phyloP scores from a whole-genome alignment of 2,329 filamentous ascomycete species.

The Sarocladiaceae sp. region DNA sequence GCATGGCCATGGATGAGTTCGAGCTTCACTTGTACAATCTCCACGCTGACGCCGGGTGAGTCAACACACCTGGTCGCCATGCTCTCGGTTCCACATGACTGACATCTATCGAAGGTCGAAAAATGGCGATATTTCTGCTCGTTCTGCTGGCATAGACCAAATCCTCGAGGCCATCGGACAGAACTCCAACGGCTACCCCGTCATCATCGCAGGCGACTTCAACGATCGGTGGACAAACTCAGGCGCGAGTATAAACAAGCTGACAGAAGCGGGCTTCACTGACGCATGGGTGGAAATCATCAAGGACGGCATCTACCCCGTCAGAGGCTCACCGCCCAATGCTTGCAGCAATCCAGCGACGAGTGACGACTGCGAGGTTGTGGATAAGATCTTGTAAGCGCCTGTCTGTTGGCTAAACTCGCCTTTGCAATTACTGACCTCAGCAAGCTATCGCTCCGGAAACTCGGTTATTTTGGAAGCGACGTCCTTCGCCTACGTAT shows the following conservation, averaged over 20 bases:
- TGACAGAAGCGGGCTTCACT: constrained; percentile 43
- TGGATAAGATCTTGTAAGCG: constrained; percentile 55
- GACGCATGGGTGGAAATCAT: constrained; percentile 56
- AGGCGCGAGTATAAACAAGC: constrained; percentile 40
- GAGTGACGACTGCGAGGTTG: constrained; percentile 52
- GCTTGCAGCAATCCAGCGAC: constrained; percentile 53
- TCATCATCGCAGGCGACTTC: constrained; percentile 58
- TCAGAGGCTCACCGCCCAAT: constrained; percentile 24
- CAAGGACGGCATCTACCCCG: constrained; percentile 38
- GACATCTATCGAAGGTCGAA: constrained; percentile 30
- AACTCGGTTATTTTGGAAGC: constrained; percentile 39
- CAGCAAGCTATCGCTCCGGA: constrained; percentile 40
- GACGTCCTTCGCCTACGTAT: constrained; percentile 48
- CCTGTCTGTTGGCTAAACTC: neutral
- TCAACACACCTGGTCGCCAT: neutral
- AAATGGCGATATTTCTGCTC: constrained; percentile 44
- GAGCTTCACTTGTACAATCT: constrained; percentile 61
- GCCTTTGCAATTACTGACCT: neutral
- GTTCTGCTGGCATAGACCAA: constrained; percentile 54
- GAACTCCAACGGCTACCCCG: constrained; percentile 52
- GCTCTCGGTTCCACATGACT: neutral
- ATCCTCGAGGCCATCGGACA: constrained; percentile 50
- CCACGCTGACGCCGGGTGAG: constrained; percentile 53
- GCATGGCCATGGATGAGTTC: constrained; percentile 44
- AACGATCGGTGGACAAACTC: constrained; percentile 55